Evolutionary conservation across 1,139 yeast species (phyloP).

Genomic region (Hyphopichia pseudoburtonii): DNA sequence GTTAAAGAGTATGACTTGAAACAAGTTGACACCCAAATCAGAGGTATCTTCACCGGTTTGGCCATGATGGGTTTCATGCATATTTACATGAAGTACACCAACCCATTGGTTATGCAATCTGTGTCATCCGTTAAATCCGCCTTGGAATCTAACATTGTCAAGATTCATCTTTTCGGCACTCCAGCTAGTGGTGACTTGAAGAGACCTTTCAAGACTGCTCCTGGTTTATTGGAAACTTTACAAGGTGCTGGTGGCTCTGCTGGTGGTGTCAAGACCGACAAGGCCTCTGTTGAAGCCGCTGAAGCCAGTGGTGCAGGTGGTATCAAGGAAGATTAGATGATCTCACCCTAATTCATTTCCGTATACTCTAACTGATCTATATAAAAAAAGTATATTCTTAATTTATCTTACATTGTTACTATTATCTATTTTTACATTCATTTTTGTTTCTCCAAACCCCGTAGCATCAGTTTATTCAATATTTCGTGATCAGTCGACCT

Average conservation of each 20-base stretch:
- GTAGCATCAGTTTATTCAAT: too few species aligned
- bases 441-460: too few species aligned
- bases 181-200: constrained; percentile 89
- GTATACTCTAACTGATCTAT: too few species aligned
- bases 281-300: constrained; percentile 80
- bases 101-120: constrained; percentile 95
- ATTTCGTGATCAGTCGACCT: too few species aligned
- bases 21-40: constrained; percentile 78
- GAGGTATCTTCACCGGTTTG: constrained; percentile 80
- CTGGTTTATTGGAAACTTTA: constrained; percentile 72
- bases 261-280: constrained; percentile 77
- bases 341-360: too few species aligned
- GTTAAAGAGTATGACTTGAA: constrained; percentile 91
- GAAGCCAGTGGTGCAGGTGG: constrained; percentile 90
- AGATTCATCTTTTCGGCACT: constrained; percentile 83
- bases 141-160: constrained; percentile 85
- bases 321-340: constrained; percentile 74
- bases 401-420: too few species aligned
- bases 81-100: constrained; percentile 94
- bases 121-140: constrained; percentile 89
- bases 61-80: constrained; percentile 99
- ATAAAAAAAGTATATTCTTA: background rate
- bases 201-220: constrained; percentile 94
- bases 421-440: too few species aligned
- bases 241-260: constrained; percentile 44